Conservation (phyloP, 345 rosid species). For the Salix dunnii region DNA sequence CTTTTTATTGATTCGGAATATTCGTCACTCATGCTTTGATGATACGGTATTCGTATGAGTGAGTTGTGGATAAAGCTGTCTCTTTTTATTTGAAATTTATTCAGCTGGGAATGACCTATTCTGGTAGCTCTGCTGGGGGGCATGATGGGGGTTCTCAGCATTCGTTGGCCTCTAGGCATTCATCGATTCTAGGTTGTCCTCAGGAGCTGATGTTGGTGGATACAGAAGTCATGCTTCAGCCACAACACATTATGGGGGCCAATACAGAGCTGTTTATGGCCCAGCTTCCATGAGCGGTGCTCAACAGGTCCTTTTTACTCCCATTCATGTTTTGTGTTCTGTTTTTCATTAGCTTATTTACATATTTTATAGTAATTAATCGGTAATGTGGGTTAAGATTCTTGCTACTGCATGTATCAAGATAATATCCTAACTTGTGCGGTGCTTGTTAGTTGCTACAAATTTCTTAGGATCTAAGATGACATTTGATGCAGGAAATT, state of each 20-base stretch:
- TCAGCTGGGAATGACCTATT: slow-evolving; percentile 57
- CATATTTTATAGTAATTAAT: not conserved
- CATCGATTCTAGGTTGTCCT: slow-evolving; percentile 48
- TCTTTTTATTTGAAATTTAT: slow-evolving; percentile 1
- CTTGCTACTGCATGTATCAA: not conserved
- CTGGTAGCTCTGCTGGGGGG: slow-evolving; percentile 63
- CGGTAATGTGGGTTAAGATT: not conserved
- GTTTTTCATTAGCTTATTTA: not conserved
- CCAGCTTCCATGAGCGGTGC: slow-evolving; percentile 51
- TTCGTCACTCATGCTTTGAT: not conserved
- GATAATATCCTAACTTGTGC: not conserved
- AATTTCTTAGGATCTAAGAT: not conserved
- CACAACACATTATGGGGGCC: slow-evolving; percentile 67
- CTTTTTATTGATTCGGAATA: not conserved
- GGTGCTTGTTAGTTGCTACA: not conserved
- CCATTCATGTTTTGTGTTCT: not conserved
- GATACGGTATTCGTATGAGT: not conserved
- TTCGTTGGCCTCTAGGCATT: slow-evolving; percentile 59
- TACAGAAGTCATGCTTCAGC: slow-evolving; percentile 59
- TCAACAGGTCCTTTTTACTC: slow-evolving; percentile 47
- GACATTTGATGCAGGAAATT: not conserved
- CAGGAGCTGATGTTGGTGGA: slow-evolving; percentile 68
- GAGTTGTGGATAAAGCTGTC: not conserved
- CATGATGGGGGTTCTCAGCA: slow-evolving; percentile 62
- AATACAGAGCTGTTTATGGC: slow-evolving; percentile 63